Conservation (phyloP, 306 rosid genomes). For the Trichosanthes cucumerina region DNA sequence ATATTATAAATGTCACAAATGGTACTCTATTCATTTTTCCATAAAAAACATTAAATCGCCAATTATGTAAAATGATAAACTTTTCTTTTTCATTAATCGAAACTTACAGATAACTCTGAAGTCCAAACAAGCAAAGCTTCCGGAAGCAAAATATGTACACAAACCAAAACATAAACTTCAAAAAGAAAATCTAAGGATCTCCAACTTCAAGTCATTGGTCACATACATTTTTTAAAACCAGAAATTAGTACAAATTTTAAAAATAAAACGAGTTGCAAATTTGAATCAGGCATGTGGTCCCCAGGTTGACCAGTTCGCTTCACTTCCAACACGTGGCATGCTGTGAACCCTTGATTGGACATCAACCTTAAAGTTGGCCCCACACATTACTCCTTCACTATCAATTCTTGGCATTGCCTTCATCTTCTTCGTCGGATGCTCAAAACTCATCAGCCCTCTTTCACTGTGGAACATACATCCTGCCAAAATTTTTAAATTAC, state of each 20-base stretch:
- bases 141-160: conserved; percentile 2
- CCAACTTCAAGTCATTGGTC: background rate
- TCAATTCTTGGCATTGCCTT: conserved; percentile 92
- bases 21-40: too few relatives aligned
- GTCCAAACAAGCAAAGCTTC: background rate
- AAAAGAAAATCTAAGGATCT: background rate
- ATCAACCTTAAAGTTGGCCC: conserved; percentile 85
- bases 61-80: background rate
- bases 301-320: conserved; percentile 86
- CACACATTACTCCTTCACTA: conserved; percentile 90
- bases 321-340: conserved; percentile 98
- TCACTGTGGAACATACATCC: conserved; percentile 91
- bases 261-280: background rate
- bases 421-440: conserved; percentile 81
- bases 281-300: conserved; percentile 19
- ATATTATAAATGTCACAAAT: background rate
- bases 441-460: conserved; percentile 68
- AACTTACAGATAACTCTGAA: background rate
- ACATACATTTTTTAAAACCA: background rate
- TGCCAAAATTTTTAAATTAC: conserved; percentile 14
- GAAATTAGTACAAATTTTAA: background rate
- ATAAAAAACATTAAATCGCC: too few relatives aligned
- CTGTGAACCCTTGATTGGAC: conserved; percentile 41
- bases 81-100: background rate
- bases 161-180: background rate